These are phyloP conservation scores for Lactarius hengduanensis DNA, from an alignment of 768 basidiomycete genomes.

Conservation along the genomic window DNA sequence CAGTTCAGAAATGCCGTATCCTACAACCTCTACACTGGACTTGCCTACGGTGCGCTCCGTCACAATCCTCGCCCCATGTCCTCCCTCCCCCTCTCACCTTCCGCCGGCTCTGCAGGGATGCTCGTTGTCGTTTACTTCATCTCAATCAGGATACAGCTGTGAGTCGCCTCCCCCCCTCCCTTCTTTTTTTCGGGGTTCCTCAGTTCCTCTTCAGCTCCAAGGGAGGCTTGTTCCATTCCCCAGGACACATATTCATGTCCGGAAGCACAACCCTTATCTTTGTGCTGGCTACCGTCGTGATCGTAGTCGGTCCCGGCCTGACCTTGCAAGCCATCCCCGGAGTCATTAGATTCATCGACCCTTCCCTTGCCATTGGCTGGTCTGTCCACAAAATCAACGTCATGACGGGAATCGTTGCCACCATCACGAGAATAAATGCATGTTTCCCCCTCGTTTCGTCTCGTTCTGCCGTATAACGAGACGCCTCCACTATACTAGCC, in stretches of 20 bases:
- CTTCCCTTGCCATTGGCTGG: constrained; percentile 12
- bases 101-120: constrained; percentile 9
- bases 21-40: constrained; percentile 20
- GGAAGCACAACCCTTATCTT: constrained; percentile 8
- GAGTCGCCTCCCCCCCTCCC: background rate
- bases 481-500: background rate
- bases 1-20: constrained; percentile 16
- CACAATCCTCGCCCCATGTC: no score
- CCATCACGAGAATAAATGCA: constrained; percentile 16
- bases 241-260: constrained; percentile 18
- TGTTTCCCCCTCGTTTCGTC: background rate
- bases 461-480: background rate
- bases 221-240: constrained; percentile 11
- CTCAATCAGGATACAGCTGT: constrained; percentile 23
- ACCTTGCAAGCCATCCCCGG: constrained; percentile 12
- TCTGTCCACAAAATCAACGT: constrained; percentile 17
- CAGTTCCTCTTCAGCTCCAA: constrained; percentile 12
- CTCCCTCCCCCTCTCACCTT: background rate
- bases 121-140: constrained; percentile 17
- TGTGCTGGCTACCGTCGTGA: constrained; percentile 15
- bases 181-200: background rate
- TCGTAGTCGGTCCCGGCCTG: constrained; percentile 11
- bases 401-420: constrained; percentile 1
- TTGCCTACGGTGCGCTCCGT: constrained; percentile 16
- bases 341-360: constrained; percentile 11